Evolutionary conservation across 78 protist species (phyloP), one percentile per base, ranked within the genome.

Genomic region (Dictyostelium capitatum): DNA sequence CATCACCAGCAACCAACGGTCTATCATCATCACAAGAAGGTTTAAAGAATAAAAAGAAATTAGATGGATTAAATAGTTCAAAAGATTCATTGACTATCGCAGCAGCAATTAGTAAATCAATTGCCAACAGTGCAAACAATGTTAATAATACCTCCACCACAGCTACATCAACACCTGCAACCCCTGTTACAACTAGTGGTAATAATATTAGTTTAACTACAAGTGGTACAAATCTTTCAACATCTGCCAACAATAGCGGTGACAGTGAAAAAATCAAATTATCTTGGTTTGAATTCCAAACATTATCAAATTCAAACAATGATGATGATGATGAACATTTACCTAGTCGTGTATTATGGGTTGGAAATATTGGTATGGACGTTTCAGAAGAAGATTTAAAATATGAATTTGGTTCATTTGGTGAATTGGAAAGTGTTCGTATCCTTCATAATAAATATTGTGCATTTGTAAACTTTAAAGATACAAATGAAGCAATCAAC

Each of bases 261-360:
- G 82, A 77, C 7, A 17, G 65, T 77, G 67, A 30, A 20, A 85
- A 85, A 62, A 69, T 85, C 4, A 85, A 85, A 53, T 47, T 85
- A 17, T 85, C 92, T 11, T 85, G 92, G 92, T 75, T 75, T 30
- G 92, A 85, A 43, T 82, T 82, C 72, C 90, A 82, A 70, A 50
- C 74, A 59, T 59, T 37, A 59, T 37, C 67, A 56, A 72, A 47
- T 47, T 46, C 64, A 11, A 23, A 23, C 12, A 32, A 10, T 6
- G 48, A 25, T 15, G 51, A 25, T 9, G 82, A 73, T 30, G 47
- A 25, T 50, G 90, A 91, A 8, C 89, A 90, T 23, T 64, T 50
- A 47, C 90, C 95, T 47, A 91, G 95, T 53, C 41, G 95, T 23
- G 75, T 83, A 14, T 74, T 94, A 17, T 94, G 96, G 96, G 96